A percentile compares a stretch with the other conserved stretches of the same genome.
These are phyloP conservation scores for Wickerhamomyces chambardii DNA, from an alignment of 805 yeast species.

Conservation along the genomic window DNA sequence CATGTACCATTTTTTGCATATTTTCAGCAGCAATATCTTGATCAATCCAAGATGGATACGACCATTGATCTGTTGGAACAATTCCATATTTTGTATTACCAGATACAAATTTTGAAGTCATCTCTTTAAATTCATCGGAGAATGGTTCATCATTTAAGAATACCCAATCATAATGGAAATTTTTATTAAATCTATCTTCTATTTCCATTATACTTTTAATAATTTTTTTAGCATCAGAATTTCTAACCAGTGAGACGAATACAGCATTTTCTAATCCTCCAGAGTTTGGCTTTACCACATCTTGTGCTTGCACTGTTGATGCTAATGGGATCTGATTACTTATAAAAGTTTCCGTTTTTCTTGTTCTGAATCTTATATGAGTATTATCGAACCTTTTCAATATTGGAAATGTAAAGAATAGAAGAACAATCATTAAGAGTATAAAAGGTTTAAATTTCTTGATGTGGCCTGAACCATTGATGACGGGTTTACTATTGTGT, in stretches of 20 bases:
- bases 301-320: no score
- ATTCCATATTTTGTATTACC: conserved; percentile 57
- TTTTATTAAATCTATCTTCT: conserved; percentile 58
- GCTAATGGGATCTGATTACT: conserved; percentile 1
- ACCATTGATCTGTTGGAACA: conserved; percentile 60
- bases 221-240: conserved; percentile 50
- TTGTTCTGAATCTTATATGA: no score
- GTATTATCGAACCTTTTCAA: no score
- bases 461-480: no score
- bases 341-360: no score
- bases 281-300: no score
- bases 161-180: conserved; percentile 69
- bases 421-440: no score
- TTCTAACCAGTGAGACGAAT: conserved; percentile 62
- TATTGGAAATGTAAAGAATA: no score
- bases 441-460: no score
- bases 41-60: conserved; percentile 59
- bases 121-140: conserved; percentile 40
- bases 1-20: conserved; percentile 33
- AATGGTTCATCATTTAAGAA: conserved; percentile 68
- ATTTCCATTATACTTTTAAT: conserved; percentile 52
- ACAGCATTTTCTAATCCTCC: conserved; percentile 30
- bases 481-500: no score
- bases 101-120: conserved; percentile 40
- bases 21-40: conserved; percentile 34